phyloP scores from a whole-genome alignment of 2,329 filamentous ascomycete species.

The Hypoxylon sp. region DNA sequence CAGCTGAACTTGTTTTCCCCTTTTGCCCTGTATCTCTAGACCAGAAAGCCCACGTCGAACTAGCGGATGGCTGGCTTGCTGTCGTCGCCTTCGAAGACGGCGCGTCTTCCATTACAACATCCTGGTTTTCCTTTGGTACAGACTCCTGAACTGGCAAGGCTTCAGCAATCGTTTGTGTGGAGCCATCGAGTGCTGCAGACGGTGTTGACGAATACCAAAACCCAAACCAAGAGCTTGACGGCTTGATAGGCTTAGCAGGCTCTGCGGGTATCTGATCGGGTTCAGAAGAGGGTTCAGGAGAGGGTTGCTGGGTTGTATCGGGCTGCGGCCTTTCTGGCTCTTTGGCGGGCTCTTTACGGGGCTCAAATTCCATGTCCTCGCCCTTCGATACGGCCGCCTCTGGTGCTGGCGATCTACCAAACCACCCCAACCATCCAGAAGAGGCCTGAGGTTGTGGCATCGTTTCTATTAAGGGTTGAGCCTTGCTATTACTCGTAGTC shows the following conservation, averaged over 20 bases:
- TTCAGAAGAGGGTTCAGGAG: conserved; percentile 34
- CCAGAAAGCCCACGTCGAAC: conserved; percentile 87
- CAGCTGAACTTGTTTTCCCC: conserved; percentile 49
- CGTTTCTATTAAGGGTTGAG: conserved; percentile 35
- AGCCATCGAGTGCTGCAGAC: conserved; percentile 29
- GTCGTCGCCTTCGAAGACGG: conserved; percentile 46
- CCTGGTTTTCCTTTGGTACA: conserved; percentile 53
- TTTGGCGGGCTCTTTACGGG: conserved; percentile 40
- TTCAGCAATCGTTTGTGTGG: conserved; percentile 31
- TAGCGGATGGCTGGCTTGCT: conserved; percentile 59
- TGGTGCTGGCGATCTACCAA: conserved; percentile 52
- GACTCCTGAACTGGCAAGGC: conserved; percentile 43
- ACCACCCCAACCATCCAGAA: conserved; percentile 70
- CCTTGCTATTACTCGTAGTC: conserved; percentile 28
- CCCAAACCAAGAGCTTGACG: conserved; percentile 55
- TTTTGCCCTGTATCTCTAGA: conserved; percentile 68
- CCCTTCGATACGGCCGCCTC: conserved; percentile 25
- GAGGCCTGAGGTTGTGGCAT: conserved; percentile 51
- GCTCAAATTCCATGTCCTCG: conserved; percentile 31
- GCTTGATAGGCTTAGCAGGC: conserved; percentile 42
- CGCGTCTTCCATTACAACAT: conserved; percentile 61
- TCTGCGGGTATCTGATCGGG: conserved; percentile 36
- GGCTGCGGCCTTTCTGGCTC: conserved; percentile 40
- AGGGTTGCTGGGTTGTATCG: conserved; percentile 36
- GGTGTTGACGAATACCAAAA: conserved; percentile 51